Base-by-base conservation (phyloP, 2,329 filamentous ascomycete genomes). In the Colletotrichum filicis region DNA sequence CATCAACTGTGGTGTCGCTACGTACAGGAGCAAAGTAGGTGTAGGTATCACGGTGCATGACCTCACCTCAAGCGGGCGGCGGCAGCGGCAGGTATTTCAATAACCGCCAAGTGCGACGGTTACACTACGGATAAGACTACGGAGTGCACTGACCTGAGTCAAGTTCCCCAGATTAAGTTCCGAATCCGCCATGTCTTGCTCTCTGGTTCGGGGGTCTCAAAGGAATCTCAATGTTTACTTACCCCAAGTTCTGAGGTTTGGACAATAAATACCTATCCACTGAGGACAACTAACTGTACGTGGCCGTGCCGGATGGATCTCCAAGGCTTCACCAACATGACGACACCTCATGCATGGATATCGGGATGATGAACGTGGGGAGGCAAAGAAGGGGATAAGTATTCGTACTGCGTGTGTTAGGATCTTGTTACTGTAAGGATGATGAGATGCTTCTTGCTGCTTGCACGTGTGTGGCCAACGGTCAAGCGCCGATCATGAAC, bases 401-500 rank as follows among this genome's bases (percentile, higher is more conserved):
- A 28, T 28, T 28, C 28, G 28, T 2, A 0, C 28, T 28, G 28
- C 7, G 28, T 32, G 30, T 35, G 32, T 35, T 35, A 35, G 32
- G 32, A 35, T 35, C 32, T 35, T 35, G 32, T 35, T 35, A 12
- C 32, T 35, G 32, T 35, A 35, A 35, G 37, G 59, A 22, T n/a
- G 8, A 37, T 24, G 61, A 30, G 60, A 32, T 32, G n/a, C 32
- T 32, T 32, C 30, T 32, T 35, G 32, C 28, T n/a, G 4, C 30
- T 28, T 55, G 24, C 32, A 57, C 16, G 32, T 26, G 52, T 65
- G 52, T 65, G 52, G 62, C 62, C 62, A 65, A 57, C 62, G 22
- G 30, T 28, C 24, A 19, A 64, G 32, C 32, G 62, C 52, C 32
- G 62, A 65, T 65, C 62, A 46, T 42, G 62, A 65, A 65, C 52